These are phyloP conservation scores for Candida pseudoviswanathii DNA, from an alignment of 1,139 yeast genomes.

Conservation along the genomic window DNA sequence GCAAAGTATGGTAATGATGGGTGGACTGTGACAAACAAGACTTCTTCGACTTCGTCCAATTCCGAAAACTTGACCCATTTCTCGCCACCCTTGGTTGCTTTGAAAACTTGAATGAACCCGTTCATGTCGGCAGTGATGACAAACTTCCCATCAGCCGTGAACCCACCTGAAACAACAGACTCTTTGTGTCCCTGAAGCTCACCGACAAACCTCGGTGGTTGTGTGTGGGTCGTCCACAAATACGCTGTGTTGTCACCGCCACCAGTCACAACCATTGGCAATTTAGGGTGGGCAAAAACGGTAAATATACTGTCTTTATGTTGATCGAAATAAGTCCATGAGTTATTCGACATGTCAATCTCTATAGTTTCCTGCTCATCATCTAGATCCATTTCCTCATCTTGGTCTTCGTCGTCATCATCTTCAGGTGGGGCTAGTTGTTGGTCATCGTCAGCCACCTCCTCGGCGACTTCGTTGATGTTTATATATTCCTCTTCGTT, in stretches of 20 bases:
- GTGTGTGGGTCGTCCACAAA: constrained; percentile 88
- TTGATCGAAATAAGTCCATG: constrained; percentile 83
- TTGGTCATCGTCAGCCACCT: constrained; percentile 40
- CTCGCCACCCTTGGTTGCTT: constrained; percentile 73
- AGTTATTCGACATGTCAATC: constrained; percentile 82
- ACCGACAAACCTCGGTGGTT: constrained; percentile 78
- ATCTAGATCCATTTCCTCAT: constrained; percentile 25
- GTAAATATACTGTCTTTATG: constrained; percentile 85
- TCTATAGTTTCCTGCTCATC: constrained; percentile 38
- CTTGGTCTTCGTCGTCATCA: constrained; percentile 31
- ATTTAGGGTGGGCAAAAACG: constrained; percentile 74
- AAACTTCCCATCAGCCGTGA: constrained; percentile 79
- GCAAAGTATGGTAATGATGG: constrained; percentile 80
- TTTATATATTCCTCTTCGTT: constrained; percentile 49
- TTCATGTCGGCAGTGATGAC: constrained; percentile 93
- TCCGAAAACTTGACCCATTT: constrained; percentile 74
- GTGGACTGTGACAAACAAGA: constrained; percentile 74
- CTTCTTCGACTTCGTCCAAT: constrained; percentile 83
- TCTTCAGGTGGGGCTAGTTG: constrained; percentile 43
- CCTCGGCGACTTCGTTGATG: constrained; percentile 62
- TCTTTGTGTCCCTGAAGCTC: constrained; percentile 81
- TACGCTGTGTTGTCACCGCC: constrained; percentile 93
- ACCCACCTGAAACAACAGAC: constrained; percentile 82
- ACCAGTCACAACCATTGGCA: constrained; percentile 76
- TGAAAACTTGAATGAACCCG: constrained; percentile 78